These are phyloP conservation scores for Nadsonia commutata DNA, from an alignment of 1,139 yeast species.

Conservation along the genomic window DNA sequence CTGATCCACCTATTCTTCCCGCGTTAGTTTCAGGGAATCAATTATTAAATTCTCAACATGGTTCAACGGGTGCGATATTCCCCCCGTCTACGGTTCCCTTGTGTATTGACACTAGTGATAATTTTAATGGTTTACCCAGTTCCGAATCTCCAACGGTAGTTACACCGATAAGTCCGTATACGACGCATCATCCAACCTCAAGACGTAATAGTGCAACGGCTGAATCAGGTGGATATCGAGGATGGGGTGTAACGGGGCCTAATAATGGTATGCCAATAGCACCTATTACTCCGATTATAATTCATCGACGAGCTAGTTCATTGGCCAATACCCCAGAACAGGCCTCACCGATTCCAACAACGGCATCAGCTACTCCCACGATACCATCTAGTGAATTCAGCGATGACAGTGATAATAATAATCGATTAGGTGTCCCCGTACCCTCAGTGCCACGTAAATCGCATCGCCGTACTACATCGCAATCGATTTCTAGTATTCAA, in stretches of 20 bases:
- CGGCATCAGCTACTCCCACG: too few relatives aligned
- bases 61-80: too few relatives aligned
- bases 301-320: not conserved
- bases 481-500: not conserved
- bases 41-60: too few relatives aligned
- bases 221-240: not conserved
- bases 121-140: too few relatives aligned
- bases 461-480: not conserved
- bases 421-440: not conserved
- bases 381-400: too few relatives aligned
- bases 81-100: too few relatives aligned
- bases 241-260: not conserved
- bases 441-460: not conserved
- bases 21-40: too few relatives aligned
- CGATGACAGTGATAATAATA: not conserved
- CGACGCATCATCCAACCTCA: too few relatives aligned
- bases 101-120: too few relatives aligned
- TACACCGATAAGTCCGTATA: too few relatives aligned
- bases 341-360: not conserved
- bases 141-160: too few relatives aligned
- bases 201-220: not conserved
- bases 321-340: not conserved
- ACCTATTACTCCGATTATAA: not conserved
- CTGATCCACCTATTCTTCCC: too few relatives aligned
- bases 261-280: not conserved